Evolutionary conservation across 2,329 filamentous ascomycete genomes (phyloP), one percentile per base, ranked within the genome.

Genomic region (Ophiocordyceps camponoti-leonardi): DNA sequence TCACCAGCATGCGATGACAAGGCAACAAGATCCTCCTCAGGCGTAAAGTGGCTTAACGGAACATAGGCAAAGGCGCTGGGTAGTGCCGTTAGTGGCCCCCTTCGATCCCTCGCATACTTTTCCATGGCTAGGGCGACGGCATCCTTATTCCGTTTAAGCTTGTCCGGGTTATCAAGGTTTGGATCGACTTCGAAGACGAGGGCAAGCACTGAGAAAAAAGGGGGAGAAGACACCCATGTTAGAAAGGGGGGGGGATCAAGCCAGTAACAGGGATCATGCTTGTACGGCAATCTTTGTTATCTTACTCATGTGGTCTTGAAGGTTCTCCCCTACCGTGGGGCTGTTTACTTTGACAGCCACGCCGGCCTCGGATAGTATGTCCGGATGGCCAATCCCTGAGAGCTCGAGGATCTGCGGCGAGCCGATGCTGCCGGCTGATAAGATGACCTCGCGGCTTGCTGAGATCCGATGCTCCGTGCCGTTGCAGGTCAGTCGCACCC

Each of bases 381-480:
- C 47, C 0, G 52, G 49, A 42, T 66, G 61, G 4, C 78, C 78
- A 37, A 82, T 67, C 0, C 78, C 77, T 0, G 75, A 79, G 2
- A 79, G 61, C 50, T 81, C 77, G n/a, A 73, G 67, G 16, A 77
- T 61, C 57, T 72, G 75, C 6, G 69, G 78, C 11, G 72, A 77
- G 53, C 71, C 68, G 39, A 73, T 61, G 26, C 66, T 70, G 0
- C 79, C 79, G 1, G 75, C 75, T 5, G 71, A 70, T 2, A 83
- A 56, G 35, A 83, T 67, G 12, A 80, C 66, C 51, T 81, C 77
- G 12, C 48, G 67, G 50, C 49, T 61, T 1, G 63, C 69, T 8
- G 59, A 54, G 42, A 69, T 65, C 6, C 54, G 55, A 2, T 57
- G 44, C 57, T 50, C 53, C 19, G 45, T 54, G 4, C 70, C 70